phyloP scores from a whole-genome alignment of 2,329 filamentous ascomycete genomes.

The Paraphoma chrysanthemicola region DNA sequence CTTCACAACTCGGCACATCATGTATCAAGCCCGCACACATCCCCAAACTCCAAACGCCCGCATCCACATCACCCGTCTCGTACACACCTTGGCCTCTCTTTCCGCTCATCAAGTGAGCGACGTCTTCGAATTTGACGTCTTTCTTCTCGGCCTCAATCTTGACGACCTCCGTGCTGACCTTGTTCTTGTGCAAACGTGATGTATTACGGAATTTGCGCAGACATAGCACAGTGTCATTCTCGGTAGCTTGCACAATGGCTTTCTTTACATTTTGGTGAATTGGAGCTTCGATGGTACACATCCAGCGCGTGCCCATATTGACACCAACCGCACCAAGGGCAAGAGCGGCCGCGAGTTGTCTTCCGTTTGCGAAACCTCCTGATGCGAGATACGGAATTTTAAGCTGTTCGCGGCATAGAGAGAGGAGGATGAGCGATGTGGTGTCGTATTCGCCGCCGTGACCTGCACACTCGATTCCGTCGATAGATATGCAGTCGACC shows the following conservation, averaged over 20 bases:
- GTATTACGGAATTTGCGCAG: conserved; percentile 38
- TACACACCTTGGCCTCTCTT: conserved; percentile 34
- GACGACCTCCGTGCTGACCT: conserved; percentile 28
- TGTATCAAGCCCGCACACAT: conserved; percentile 78
- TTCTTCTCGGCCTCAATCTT: conserved; percentile 35
- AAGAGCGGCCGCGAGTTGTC: conserved; percentile 33
- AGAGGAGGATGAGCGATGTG: conserved; percentile 57
- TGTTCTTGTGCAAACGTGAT: conserved; percentile 33
- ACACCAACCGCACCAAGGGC: conserved; percentile 32
- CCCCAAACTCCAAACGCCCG: conserved; percentile 74
- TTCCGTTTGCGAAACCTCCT: conserved; percentile 36
- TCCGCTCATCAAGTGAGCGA: conserved; percentile 38
- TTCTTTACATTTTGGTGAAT: conserved; percentile 36
- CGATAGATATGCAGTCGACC: conserved; percentile 28
- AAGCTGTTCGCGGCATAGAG: conserved; percentile 30
- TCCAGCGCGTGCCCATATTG: conserved; percentile 40
- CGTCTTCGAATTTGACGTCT: conserved; percentile 34
- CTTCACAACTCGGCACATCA: conserved; percentile 55
- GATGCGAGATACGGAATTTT: conserved; percentile 37
- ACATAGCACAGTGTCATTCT: conserved; percentile 33
- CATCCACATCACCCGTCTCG: conserved; percentile 35
- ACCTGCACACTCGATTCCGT: conserved; percentile 36
- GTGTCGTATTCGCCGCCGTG: conserved; percentile 63
- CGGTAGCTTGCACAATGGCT: conserved; percentile 31
- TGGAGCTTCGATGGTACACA: conserved; percentile 34